These are phyloP conservation scores for Psilocybe subaeruginosa DNA, from an alignment of 768 basidiomycete species.

Conservation along the genomic window DNA sequence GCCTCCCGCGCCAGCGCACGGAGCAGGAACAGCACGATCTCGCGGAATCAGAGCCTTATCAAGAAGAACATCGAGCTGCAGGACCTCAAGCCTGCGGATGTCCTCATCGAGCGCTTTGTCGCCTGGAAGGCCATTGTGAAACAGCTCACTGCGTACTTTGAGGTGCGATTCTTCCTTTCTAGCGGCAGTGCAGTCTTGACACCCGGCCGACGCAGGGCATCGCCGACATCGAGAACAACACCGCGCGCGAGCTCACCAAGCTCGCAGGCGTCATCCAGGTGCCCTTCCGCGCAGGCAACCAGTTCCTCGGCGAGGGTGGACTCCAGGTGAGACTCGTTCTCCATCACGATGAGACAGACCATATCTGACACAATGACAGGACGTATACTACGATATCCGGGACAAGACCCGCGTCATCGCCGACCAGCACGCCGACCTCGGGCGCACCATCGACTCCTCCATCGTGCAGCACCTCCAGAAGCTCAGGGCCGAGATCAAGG, in stretches of 20 bases:
- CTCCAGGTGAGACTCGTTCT: slow-evolving; percentile 60
- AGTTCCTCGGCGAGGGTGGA: slow-evolving; percentile 98
- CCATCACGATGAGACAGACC: background rate
- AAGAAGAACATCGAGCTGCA: slow-evolving; percentile 92
- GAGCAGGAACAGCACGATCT: slow-evolving; percentile 67
- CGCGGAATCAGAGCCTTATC: slow-evolving; percentile 85
- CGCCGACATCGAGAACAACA: slow-evolving; percentile 92
- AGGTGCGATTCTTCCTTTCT: slow-evolving; percentile 35
- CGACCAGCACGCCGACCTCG: slow-evolving; percentile 95
- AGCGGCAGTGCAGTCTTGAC: no score
- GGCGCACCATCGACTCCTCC: slow-evolving; percentile 93
- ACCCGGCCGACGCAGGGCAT: slow-evolving; percentile 37
- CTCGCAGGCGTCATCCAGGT: slow-evolving; percentile 96
- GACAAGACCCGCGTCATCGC: slow-evolving; percentile 94
- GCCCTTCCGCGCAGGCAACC: slow-evolving; percentile 93
- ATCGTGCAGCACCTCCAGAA: slow-evolving; percentile 99
- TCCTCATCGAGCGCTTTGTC: slow-evolving; percentile 93
- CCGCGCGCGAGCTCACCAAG: slow-evolving; percentile 90
- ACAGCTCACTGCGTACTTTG: slow-evolving; percentile 92
- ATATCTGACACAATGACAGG: slow-evolving; percentile 43
- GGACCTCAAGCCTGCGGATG: slow-evolving; percentile 90
- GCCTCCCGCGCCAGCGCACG: slow-evolving; percentile 65
- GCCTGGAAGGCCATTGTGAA: slow-evolving; percentile 98
- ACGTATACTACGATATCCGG: slow-evolving; percentile 89
- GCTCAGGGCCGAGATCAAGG: slow-evolving; percentile 93